A percentile compares a stretch with the other conserved stretches of the same genome.
These are phyloP conservation scores for Syncephalastrum racemosum DNA, from an alignment of 371 early-diverging fungal genomes.

Conservation along the genomic window DNA sequence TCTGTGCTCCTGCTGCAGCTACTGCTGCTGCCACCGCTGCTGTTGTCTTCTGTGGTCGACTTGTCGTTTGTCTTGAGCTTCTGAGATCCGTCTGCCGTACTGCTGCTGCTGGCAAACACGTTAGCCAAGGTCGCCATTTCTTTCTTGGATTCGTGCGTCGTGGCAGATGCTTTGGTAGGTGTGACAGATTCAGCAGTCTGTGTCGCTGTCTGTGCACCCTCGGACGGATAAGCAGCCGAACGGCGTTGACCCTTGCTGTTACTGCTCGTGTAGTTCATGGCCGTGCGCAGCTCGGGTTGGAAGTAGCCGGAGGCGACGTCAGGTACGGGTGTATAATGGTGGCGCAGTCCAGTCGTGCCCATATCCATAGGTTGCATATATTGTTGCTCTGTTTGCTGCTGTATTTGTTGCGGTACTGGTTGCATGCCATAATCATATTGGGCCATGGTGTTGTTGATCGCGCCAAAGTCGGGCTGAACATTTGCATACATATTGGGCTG, in stretches of 20 bases:
- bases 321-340: constrained; percentile 35
- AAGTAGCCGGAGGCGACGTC: constrained; percentile 25
- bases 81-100: constrained; percentile 6
- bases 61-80: too few relatives aligned
- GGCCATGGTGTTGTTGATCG: neutral
- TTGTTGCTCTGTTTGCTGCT: constrained; percentile 5
- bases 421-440: neutral
- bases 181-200: constrained; percentile 18
- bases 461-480: constrained; percentile 6
- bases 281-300: constrained; percentile 31
- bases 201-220: constrained; percentile 15
- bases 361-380: constrained; percentile 3
- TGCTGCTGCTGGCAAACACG: constrained; percentile 21
- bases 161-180: constrained; percentile 18
- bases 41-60: neutral
- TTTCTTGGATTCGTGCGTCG: constrained; percentile 31
- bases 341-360: constrained; percentile 28
- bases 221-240: constrained; percentile 13
- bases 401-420: neutral
- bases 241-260: constrained; percentile 10
- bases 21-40: neutral
- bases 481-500: neutral
- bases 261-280: constrained; percentile 36
- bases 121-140: constrained; percentile 34
- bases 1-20: neutral